These are phyloP conservation scores for Diplocarpon rosae DNA, from an alignment of 2,329 filamentous ascomycete genomes.

Conservation along the genomic window DNA sequence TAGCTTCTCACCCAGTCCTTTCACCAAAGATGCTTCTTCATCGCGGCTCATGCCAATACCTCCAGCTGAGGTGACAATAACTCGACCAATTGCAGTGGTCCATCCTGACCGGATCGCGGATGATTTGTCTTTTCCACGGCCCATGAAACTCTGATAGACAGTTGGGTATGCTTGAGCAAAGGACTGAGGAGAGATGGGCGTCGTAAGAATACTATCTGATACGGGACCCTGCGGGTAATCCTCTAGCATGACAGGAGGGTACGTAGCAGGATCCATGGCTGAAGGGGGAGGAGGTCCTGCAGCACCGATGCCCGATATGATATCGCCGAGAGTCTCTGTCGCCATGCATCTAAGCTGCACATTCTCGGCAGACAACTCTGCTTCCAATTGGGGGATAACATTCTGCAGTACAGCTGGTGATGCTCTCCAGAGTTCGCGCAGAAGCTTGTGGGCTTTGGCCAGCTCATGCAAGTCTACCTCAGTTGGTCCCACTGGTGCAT, in stretches of 20 bases:
- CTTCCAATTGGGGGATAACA: slow-evolving; percentile 86
- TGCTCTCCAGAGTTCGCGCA: slow-evolving; percentile 89
- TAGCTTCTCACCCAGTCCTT: slow-evolving; percentile 67
- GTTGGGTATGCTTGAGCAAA: slow-evolving; percentile 73
- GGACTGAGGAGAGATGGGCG: slow-evolving; percentile 75
- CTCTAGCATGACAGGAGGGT: slow-evolving; percentile 61
- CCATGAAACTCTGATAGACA: slow-evolving; percentile 76
- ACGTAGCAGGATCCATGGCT: slow-evolving; percentile 67
- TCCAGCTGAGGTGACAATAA: slow-evolving; percentile 82
- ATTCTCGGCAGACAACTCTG: slow-evolving; percentile 84
- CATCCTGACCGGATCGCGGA: slow-evolving; percentile 73
- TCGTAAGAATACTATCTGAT: slow-evolving; percentile 56
- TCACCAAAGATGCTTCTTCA: slow-evolving; percentile 67
- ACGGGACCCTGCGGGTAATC: slow-evolving; percentile 43
- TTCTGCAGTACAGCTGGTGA: slow-evolving; percentile 82
- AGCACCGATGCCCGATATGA: slow-evolving; percentile 86
- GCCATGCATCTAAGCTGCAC: slow-evolving; percentile 76
- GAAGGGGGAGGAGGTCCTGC: slow-evolving; percentile 70
- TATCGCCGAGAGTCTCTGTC: slow-evolving; percentile 88
- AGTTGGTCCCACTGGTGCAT: slow-evolving; percentile 49
- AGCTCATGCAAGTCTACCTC: slow-evolving; percentile 82
- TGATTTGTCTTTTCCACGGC: slow-evolving; percentile 78
- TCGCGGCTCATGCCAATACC: slow-evolving; percentile 77
- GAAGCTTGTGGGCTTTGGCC: slow-evolving; percentile 76
- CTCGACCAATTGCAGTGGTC: slow-evolving; percentile 74